Evolutionary conservation across 805 yeast genomes (phyloP), one percentile per base, ranked within the genome.

Genomic region (Candida insectorum): DNA sequence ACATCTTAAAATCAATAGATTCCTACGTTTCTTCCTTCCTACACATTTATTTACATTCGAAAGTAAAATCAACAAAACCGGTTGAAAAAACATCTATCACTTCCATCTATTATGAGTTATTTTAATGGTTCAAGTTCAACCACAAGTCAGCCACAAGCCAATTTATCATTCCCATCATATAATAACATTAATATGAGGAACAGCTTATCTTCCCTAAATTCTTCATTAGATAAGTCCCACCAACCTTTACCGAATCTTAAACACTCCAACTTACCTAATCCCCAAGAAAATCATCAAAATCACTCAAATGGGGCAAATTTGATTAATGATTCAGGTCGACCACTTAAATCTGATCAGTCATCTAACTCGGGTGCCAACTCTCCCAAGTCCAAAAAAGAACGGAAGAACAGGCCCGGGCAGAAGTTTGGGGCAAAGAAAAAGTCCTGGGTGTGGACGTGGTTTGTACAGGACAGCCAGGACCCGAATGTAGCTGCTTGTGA

Each of bases 391-490:
- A 57, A 54, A 38, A 48, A 49, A 26, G 65, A 56, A 30, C 55
- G 68, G 15, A 56, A 54, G 14, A 72, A 71, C 46, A 59, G 72
- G 33, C 78, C 78, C 1, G 79, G 79, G 6, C 77, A 70, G 43
- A 70, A 66, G 44, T 73, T 73, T 39, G 81, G 81, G 12, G 81
- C 81, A 12, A 75, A 73, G 46, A 75, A 75, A 62, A 70, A 67
- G 43, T 73, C 77, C 20, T 76, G 81, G 81, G 80, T 75, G 10
- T 76, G 81, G 81, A 54, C 67, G 14, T 76, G 81, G 81, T 76
- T 75, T 45, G 61, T 61, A 10, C 81, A 76, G 45, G 79, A 74
- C 47, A 48, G 50, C 12, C 41, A 41, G 13, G 72, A 76, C 43
- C 62, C 70, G 31, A 72, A 73, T 35, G 40, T 68, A 13, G 80